Conservation (phyloP, 768 basidiomycete genomes). For the Russula olivacea region DNA sequence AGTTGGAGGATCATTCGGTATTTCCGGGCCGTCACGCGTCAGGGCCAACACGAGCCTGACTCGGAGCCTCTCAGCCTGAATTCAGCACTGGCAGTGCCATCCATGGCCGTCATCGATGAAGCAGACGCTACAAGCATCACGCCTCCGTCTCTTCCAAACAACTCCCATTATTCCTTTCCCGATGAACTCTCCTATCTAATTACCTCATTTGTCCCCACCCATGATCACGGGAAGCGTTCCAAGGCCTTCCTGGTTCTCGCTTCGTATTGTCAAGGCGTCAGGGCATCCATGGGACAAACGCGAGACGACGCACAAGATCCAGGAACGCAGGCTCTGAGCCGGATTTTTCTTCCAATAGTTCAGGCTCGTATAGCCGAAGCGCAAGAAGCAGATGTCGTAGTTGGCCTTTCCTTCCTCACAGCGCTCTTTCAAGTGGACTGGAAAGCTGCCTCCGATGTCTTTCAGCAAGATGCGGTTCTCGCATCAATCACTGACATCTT, state of each 20-base stretch:
- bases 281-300: constrained; percentile 35
- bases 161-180: constrained; percentile 20
- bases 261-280: constrained; percentile 56
- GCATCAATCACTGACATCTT: constrained; percentile 63
- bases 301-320: constrained; percentile 37
- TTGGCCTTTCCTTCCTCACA: constrained; percentile 60
- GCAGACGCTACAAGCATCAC: neutral
- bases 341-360: constrained; percentile 47
- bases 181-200: constrained; percentile 23
- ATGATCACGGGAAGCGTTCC: constrained; percentile 37
- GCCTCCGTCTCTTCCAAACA: neutral
- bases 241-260: constrained; percentile 69
- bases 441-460: constrained; percentile 56
- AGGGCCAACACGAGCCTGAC: no score
- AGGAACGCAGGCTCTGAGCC: constrained; percentile 46
- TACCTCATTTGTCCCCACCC: constrained; percentile 18
- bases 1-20: neutral
- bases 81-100: no score
- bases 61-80: neutral
- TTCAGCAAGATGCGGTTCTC: constrained; percentile 55
- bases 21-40: constrained; percentile 2
- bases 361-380: constrained; percentile 49
- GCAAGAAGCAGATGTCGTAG: constrained; percentile 46
- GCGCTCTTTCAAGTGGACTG: constrained; percentile 84
- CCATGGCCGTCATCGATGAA: constrained; percentile 19